These are phyloP conservation scores for Clonostachys byssicola DNA, from an alignment of 2,329 filamentous ascomycete species.

Conservation along the genomic window DNA sequence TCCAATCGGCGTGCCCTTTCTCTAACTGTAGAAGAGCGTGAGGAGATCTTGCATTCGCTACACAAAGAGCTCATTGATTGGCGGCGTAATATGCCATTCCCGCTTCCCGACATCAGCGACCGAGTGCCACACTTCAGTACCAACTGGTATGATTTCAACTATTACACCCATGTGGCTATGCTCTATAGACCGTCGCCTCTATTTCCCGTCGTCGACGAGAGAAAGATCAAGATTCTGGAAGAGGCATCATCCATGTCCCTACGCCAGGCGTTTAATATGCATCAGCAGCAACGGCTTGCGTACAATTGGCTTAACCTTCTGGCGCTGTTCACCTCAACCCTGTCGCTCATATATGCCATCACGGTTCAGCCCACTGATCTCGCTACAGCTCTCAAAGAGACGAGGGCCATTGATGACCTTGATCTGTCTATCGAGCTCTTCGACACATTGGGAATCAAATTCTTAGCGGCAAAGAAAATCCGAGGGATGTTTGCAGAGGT, in stretches of 20 bases:
- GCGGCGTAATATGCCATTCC: slow-evolving; percentile 38
- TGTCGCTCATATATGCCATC: slow-evolving; percentile 36
- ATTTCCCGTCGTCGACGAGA: slow-evolving; percentile 25
- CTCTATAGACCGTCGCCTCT: slow-evolving; percentile 38
- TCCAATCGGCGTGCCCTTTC: slow-evolving; percentile 12
- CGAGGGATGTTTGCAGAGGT: too few relatives aligned
- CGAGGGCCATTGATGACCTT: slow-evolving; percentile 19
- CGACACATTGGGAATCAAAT: slow-evolving; percentile 20
- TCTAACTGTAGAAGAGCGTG: slow-evolving; percentile 14
- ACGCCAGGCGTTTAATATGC: slow-evolving; percentile 30
- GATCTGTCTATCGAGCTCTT: slow-evolving; percentile 21
- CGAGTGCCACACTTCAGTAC: slow-evolving; percentile 35
- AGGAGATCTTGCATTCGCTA: slow-evolving; percentile 22
- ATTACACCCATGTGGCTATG: slow-evolving; percentile 37
- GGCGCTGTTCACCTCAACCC: slow-evolving; percentile 30
- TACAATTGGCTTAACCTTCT: slow-evolving; percentile 37
- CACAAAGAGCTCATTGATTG: slow-evolving; percentile 36
- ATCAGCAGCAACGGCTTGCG: slow-evolving; percentile 30
- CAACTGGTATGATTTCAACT: slow-evolving; percentile 42
- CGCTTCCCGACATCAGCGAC: slow-evolving; percentile 27
- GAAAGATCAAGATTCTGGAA: slow-evolving; percentile 27
- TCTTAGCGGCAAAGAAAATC: slow-evolving; percentile 11
- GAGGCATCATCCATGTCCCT: slow-evolving; percentile 35
- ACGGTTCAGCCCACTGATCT: slow-evolving; percentile 29
- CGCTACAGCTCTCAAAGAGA: slow-evolving; percentile 13